Percentiles rank a stretch among this genome's conserved stretches.
Conservation (phyloP, 805 yeast species). For the Yamadazyma sp. region DNA sequence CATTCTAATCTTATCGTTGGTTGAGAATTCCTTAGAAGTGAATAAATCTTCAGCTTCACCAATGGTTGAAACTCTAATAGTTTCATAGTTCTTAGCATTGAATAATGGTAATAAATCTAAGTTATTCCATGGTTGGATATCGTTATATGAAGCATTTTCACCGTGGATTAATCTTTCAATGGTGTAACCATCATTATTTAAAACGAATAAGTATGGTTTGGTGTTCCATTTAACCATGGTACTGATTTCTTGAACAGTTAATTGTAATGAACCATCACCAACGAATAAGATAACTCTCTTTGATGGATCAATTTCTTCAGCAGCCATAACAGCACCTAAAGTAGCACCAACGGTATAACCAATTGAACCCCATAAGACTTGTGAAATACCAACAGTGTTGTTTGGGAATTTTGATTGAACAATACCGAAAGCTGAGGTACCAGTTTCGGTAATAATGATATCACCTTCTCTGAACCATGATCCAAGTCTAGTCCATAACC, state of each 20-base stretch:
- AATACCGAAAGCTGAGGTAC: constrained; percentile 74
- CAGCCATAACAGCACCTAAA: constrained; percentile 66
- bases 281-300: constrained; percentile 65
- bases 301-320: constrained; percentile 57
- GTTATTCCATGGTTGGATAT: constrained; percentile 69
- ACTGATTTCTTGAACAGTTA: constrained; percentile 71
- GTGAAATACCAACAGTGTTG: constrained; percentile 63
- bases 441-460: constrained; percentile 67
- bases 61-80: constrained; percentile 49
- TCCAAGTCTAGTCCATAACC: constrained; percentile 65
- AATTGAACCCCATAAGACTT: constrained; percentile 75
- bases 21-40: constrained; percentile 44
- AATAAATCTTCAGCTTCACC: constrained; percentile 58
- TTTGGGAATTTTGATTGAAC: constrained; percentile 63
- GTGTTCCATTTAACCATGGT: constrained; percentile 66
- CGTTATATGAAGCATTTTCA: constrained; percentile 59
- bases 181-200: constrained; percentile 74
- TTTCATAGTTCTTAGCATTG: constrained; percentile 57
- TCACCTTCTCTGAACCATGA: constrained; percentile 66
- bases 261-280: constrained; percentile 76
- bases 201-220: constrained; percentile 64
- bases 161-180: constrained; percentile 76
- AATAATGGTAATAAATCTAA: constrained; percentile 54
- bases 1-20: constrained; percentile 58
- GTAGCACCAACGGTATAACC: constrained; percentile 70